phyloP scores from a whole-genome alignment of 352 stramenopile species.

The Globisporangium cystogenes region DNA sequence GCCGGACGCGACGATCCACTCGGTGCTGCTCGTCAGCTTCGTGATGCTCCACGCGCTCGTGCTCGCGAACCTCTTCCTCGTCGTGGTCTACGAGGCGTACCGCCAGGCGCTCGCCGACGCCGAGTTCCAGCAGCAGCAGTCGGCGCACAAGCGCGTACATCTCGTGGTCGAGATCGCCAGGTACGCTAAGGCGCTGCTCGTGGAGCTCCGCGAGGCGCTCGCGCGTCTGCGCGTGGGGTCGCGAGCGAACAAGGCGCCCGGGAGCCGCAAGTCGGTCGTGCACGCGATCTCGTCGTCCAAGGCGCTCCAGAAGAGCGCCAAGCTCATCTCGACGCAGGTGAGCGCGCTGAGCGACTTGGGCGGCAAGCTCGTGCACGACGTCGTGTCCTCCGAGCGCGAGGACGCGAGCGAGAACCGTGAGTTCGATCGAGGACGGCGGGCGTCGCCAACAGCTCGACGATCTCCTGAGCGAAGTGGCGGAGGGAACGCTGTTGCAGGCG shows the following conservation, averaged over 20 bases:
- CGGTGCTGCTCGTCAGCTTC: slow-evolving; percentile 33
- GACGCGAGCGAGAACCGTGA: not conserved
- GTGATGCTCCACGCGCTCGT: slow-evolving; percentile 37
- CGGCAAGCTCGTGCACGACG: slow-evolving; percentile 16
- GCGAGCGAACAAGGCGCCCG: slow-evolving; percentile 2
- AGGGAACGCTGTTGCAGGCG: not conserved
- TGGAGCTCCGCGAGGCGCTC: not conserved
- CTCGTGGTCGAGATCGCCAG: slow-evolving; percentile 16
- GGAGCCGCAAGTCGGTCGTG: slow-evolving; percentile 13
- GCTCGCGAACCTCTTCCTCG: slow-evolving; percentile 39
- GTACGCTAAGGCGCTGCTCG: slow-evolving; percentile 11
- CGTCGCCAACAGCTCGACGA: not conserved
- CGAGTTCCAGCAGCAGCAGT: slow-evolving; percentile 12
- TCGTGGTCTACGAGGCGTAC: slow-evolving; percentile 38
- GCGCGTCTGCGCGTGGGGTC: not conserved
- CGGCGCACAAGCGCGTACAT: slow-evolving; percentile 18
- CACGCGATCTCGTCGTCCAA: slow-evolving; percentile 15
- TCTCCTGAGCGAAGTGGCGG: not conserved
- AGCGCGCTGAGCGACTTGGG: slow-evolving; percentile 14
- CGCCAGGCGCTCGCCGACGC: slow-evolving; percentile 22
- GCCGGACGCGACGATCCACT: slow-evolving; percentile 17
- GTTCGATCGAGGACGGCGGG: not conserved
- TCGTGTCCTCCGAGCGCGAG: slow-evolving; percentile 8
- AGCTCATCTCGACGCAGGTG: slow-evolving; percentile 16
- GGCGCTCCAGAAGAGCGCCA: slow-evolving; percentile 12